A percentile compares a stretch with the other conserved stretches of the same genome.
These are phyloP conservation scores for Trametes versicolor DNA, from an alignment of 1,284 basidiomycete genomes.

Conservation along the genomic window DNA sequence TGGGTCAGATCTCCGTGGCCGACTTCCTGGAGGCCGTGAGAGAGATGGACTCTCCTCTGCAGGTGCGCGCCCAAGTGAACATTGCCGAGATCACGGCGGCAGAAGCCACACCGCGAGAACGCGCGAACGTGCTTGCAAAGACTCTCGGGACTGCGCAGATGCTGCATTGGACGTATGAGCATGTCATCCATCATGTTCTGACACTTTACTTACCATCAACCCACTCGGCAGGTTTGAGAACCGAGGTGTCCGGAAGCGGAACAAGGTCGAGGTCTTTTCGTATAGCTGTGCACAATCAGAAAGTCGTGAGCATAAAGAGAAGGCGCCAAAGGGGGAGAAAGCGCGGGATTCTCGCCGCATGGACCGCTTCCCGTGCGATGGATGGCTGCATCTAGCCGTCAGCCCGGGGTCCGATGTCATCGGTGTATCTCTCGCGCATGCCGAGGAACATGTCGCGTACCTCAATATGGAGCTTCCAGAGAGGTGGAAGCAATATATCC, in stretches of 20 bases:
- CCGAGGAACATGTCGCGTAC: not conserved
- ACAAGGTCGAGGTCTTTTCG: not conserved
- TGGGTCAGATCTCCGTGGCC: not conserved
- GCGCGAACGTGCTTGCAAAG: not conserved
- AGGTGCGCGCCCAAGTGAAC: not conserved
- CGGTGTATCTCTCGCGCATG: not conserved
- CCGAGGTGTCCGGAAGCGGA: not conserved
- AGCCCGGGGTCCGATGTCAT: slow-evolving; percentile 1
- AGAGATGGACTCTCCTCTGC: not conserved
- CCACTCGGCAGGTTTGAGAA: not conserved
- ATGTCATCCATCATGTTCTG: not conserved
- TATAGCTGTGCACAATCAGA: slow-evolving; percentile 8
- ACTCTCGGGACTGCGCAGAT: not conserved
- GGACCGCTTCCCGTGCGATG: slow-evolving; percentile 5
- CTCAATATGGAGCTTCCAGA: too few relatives aligned
- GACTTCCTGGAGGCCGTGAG: not conserved
- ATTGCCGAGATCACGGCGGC: not conserved
- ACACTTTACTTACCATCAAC: not conserved
- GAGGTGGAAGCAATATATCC: slow-evolving; percentile 4
- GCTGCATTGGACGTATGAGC: slow-evolving; percentile 3
- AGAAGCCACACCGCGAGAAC: not conserved
- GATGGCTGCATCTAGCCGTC: slow-evolving; percentile 5
- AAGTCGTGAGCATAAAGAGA: not conserved
- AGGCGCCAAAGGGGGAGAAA: not conserved
- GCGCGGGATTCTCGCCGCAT: not conserved